Percentiles rank a stretch among this genome's conserved stretches.
phyloP scores from a whole-genome alignment of 805 yeast species.

The Clavispora phyllophila region DNA sequence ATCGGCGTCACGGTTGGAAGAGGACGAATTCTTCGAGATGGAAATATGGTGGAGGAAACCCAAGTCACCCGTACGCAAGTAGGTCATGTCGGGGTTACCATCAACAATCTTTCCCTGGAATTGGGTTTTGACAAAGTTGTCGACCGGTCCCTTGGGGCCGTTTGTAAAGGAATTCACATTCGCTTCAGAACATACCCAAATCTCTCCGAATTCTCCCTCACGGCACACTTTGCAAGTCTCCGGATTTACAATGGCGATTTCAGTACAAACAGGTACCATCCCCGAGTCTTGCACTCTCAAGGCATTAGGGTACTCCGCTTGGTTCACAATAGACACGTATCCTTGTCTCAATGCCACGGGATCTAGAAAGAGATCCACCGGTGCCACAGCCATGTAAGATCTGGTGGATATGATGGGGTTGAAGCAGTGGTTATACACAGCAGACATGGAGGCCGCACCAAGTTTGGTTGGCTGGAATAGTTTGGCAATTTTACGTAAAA shows the following conservation, averaged over 20 bases:
- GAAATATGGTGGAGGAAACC: slow-evolving; percentile 83
- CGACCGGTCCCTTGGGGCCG: slow-evolving; percentile 48
- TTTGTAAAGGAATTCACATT: slow-evolving; percentile 59
- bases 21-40: slow-evolving; percentile 33
- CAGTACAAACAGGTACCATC: slow-evolving; percentile 91
- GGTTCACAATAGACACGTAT: slow-evolving; percentile 71
- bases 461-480: slow-evolving; percentile 62
- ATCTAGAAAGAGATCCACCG: slow-evolving; percentile 82
- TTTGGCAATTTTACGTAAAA: slow-evolving; percentile 53
- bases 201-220: slow-evolving; percentile 93
- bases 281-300: slow-evolving; percentile 90
- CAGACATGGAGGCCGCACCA: slow-evolving; percentile 63
- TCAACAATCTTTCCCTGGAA: slow-evolving; percentile 60
- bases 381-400: slow-evolving; percentile 83
- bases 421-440: slow-evolving; percentile 71
- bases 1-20: slow-evolving; percentile 23
- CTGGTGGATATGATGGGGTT: slow-evolving; percentile 83
- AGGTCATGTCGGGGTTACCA: slow-evolving; percentile 58
- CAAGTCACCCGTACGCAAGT: slow-evolving; percentile 86
- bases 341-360: slow-evolving; percentile 90
- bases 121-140: slow-evolving; percentile 45
- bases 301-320: slow-evolving; percentile 61
- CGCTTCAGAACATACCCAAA: slow-evolving; percentile 92
- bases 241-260: slow-evolving; percentile 91
- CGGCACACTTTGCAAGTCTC: slow-evolving; percentile 76